Percentiles rank a stretch among this genome's conserved stretches.
Evolutionary conservation across 2,329 filamentous ascomycete species (phyloP).

Genomic region (Phoma sp.): DNA sequence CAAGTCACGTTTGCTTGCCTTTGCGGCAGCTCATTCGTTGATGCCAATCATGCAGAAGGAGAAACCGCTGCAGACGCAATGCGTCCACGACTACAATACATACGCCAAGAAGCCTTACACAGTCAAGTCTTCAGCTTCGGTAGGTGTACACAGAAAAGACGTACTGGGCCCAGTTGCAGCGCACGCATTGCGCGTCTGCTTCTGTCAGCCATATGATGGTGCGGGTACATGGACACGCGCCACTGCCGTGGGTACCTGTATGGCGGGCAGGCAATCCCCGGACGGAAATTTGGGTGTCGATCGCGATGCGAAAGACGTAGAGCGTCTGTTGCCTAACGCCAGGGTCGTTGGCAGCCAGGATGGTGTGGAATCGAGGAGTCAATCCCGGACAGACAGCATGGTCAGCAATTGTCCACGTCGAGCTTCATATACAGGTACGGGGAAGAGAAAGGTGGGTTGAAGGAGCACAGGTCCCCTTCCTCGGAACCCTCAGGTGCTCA

Average conservation of each 20-base stretch:
- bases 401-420: neutral
- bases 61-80: conserved; percentile 20
- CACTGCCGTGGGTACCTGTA: conserved; percentile 2
- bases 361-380: neutral
- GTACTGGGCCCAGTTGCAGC: conserved; percentile 17
- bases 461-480: neutral
- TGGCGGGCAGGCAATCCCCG: neutral
- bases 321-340: conserved; percentile 8
- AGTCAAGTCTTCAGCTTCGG: neutral
- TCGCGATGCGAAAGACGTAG: neutral
- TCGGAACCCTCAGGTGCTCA: neutral
- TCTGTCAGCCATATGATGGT: conserved; percentile 45
- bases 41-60: conserved; percentile 13
- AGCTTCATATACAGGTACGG: neutral
- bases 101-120: conserved; percentile 4
- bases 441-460: conserved; percentile 2
- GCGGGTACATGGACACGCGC: conserved; percentile 17
- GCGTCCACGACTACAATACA: neutral
- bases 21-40: conserved; percentile 17
- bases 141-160: neutral
- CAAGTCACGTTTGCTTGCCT: conserved; percentile 20
- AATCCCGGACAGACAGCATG: neutral
- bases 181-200: conserved; percentile 39
- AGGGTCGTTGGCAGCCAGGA: conserved; percentile 4
- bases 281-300: neutral